These are phyloP conservation scores for Hirschioporus abietinus DNA, from an alignment of 768 basidiomycete species.

Conservation along the genomic window DNA sequence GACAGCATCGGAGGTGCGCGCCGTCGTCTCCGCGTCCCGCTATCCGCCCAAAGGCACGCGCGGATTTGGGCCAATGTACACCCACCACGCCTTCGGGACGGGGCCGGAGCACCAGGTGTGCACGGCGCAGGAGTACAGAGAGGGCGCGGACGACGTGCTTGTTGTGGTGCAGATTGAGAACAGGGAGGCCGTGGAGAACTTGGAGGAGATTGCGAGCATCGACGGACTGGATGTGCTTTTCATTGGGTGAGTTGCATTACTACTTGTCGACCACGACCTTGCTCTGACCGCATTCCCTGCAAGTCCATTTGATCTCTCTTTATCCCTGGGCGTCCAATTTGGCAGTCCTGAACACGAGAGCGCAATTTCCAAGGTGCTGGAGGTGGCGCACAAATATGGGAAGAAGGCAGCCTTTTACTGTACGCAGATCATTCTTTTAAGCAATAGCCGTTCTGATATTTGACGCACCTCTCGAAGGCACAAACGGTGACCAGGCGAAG, in stretches of 20 bases:
- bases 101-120: not conserved
- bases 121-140: conserved; percentile 44
- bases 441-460: not conserved
- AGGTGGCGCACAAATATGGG: conserved; percentile 42
- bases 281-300: not conserved
- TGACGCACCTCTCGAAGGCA: not conserved
- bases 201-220: conserved; percentile 53
- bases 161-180: conserved; percentile 69
- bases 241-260: not conserved
- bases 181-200: conserved; percentile 50
- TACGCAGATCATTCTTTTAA: conserved; percentile 1
- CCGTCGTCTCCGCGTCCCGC: conserved; percentile 24
- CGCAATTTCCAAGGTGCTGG: conserved; percentile 49
- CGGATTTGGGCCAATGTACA: conserved; percentile 52
- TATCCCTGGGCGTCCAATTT: conserved; percentile 51
- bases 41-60: conserved; percentile 61
- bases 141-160: conserved; percentile 42
- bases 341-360: conserved; percentile 47
- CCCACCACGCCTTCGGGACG: conserved; percentile 14
- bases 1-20: not conserved
- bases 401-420: conserved; percentile 37
- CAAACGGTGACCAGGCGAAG: not conserved
- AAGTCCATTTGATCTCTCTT: conserved; percentile 58
- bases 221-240: conserved; percentile 51
- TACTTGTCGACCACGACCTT: no score